Conservation (phyloP, 305 asterid species). For the Ilex paraguariensis region DNA sequence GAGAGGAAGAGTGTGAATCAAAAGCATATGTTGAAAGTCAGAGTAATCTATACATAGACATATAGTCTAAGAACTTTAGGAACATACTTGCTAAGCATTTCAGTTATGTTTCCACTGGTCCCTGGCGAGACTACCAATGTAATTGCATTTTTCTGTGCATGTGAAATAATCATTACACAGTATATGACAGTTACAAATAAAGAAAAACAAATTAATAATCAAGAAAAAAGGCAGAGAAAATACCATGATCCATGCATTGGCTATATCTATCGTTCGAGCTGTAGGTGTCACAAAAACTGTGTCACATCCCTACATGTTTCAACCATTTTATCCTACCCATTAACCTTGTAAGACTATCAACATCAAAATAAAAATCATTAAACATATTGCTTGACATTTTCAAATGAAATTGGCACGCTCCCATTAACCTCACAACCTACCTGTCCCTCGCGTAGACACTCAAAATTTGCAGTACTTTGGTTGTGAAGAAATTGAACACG, state of each 20-base stretch:
- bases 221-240: conserved; percentile 14
- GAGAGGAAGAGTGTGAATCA: too few species aligned
- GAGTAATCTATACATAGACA: too few species aligned
- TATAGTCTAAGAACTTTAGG: conserved; percentile 1
- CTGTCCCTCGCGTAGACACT: conserved; percentile 81
- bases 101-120: conserved; percentile 57
- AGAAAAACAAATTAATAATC: conserved; percentile 3
- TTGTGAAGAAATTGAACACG: conserved; percentile 90
- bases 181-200: conserved; percentile 12
- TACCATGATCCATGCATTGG: conserved; percentile 54
- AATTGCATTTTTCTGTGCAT: conserved; percentile 81
- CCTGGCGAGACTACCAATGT: conserved; percentile 76
- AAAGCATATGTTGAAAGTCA: too few species aligned
- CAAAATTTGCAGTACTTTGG: conserved; percentile 94
- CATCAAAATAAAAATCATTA: conserved; percentile 10
- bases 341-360: conserved; percentile 10
- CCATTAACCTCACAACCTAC: conserved; percentile 36
- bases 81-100: conserved; percentile 81
- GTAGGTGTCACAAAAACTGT: conserved; percentile 93
- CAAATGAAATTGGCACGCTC: conserved; percentile 8
- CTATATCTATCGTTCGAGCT: conserved; percentile 89
- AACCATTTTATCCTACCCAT: conserved; percentile 4
- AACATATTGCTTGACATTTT: conserved; percentile 3
- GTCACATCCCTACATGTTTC: conserved; percentile 73
- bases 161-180: conserved; percentile 12